phyloP scores from a whole-genome alignment of 768 basidiomycete species.

The Hericium alpestre region DNA sequence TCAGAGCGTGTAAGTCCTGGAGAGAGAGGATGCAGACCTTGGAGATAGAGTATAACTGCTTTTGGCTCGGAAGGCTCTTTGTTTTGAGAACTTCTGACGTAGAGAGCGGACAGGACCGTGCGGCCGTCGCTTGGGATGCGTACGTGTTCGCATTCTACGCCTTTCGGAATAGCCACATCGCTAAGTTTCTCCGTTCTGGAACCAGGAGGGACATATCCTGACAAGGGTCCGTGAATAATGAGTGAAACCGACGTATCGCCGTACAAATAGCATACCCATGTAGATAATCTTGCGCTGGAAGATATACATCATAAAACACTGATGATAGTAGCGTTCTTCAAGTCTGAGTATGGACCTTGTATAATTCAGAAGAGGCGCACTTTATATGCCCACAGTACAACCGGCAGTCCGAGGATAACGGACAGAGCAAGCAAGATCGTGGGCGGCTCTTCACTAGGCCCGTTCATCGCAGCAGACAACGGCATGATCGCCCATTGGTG shows the following conservation, averaged over 20 bases:
- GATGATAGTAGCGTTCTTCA: background rate
- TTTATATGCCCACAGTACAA: constrained; percentile 13
- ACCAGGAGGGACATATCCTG: constrained; percentile 32
- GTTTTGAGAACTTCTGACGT: constrained; percentile 8
- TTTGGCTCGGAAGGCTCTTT: background rate
- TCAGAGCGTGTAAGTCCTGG: background rate
- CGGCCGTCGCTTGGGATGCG: constrained; percentile 13
- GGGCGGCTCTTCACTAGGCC: constrained; percentile 7
- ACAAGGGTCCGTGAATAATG: background rate
- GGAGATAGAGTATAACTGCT: constrained; percentile 25
- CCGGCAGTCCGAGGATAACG: constrained; percentile 9
- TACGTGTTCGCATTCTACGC: constrained; percentile 21
- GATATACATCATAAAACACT: constrained; percentile 37
- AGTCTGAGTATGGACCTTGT: background rate
- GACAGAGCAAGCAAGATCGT: constrained; percentile 7
- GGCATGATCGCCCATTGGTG: no score
- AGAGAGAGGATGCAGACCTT: constrained; percentile 18
- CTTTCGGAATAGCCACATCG: constrained; percentile 12
- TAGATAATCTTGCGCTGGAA: constrained; percentile 44
- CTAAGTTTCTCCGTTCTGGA: constrained; percentile 26
- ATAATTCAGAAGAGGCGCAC: background rate
- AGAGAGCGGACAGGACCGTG: constrained; percentile 18
- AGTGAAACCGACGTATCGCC: background rate
- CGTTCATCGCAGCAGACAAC: no score
- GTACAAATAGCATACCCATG: constrained; percentile 24